These are phyloP conservation scores for Paraphaeosphaeria sporulosa DNA, from an alignment of 2,329 filamentous ascomycete genomes.

Conservation along the genomic window DNA sequence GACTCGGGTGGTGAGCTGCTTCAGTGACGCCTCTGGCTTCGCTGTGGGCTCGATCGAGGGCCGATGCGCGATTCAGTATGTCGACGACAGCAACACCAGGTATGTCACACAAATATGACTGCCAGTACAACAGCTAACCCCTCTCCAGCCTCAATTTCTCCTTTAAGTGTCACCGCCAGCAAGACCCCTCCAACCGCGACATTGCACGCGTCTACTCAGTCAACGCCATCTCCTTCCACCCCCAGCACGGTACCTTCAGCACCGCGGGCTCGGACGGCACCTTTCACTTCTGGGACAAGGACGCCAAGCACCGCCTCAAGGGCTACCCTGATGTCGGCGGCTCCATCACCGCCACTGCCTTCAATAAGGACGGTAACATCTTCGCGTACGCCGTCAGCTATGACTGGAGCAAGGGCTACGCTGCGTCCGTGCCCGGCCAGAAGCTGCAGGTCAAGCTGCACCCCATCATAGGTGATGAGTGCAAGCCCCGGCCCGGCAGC, in stretches of 20 bases:
- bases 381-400: constrained; percentile 80
- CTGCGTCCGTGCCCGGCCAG: constrained; percentile 74
- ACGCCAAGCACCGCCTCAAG: constrained; percentile 62
- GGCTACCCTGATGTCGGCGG: constrained; percentile 73
- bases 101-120: constrained; percentile 26
- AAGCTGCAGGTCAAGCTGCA: constrained; percentile 61
- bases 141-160: constrained; percentile 79
- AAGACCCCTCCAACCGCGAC: constrained; percentile 67
- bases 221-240: constrained; percentile 98
- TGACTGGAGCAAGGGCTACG: constrained; percentile 98
- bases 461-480: constrained; percentile 57
- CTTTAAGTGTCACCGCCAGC: constrained; percentile 97
- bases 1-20: constrained; percentile 93
- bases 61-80: constrained; percentile 96
- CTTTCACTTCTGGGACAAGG: constrained; percentile 92
- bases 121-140: constrained; percentile 19
- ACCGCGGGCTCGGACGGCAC: constrained; percentile 95
- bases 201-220: constrained; percentile 91
- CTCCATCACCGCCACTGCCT: constrained; percentile 89
- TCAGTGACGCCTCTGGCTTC: constrained; percentile 88
- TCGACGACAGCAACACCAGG: constrained; percentile 91
- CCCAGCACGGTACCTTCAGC: constrained; percentile 95
- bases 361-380: constrained; percentile 79
- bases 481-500: constrained; percentile 57
- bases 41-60: constrained; percentile 97